Base-by-base conservation (phyloP, 306 rosid species). In the Castanea sativa region DNA sequence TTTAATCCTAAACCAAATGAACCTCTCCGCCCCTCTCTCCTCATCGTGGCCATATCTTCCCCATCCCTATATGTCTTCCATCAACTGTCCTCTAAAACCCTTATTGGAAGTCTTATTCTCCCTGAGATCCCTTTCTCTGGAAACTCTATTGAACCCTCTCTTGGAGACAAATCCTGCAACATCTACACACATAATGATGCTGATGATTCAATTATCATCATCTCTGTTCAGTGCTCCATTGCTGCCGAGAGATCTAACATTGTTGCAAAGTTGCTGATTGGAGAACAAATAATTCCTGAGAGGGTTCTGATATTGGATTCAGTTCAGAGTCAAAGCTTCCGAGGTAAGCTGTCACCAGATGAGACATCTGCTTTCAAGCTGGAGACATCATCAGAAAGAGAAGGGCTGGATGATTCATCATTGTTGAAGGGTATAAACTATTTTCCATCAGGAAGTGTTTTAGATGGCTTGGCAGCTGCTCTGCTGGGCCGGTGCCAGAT, bases 391-490 rank as follows among this genome's bases (percentile, higher is more conserved):
- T 80, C 89, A 0, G 97, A 89, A 76, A 78, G 86, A 69, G 91
- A 78, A 76, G 64, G 19, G 18, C n/a, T n/a, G 2, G 30, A 21
- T 13, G 74, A 43, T 6, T 83, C 82, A 30, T 81, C 81, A 55
- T 32, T 87, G 71, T 51, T 92, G 19, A 77, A 53, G 15, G 83
- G 76, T 3, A 25, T 91, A 73, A 90, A 83, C 71, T 91, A 86
- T 78, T 89, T 89, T 61, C 96, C 99, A 0, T 91, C 96, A 3
- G 99, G 94, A 27, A 95, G 99, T 58, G 89, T 95, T 45, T 88
- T 90, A 8, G 98, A 93, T 53, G 97, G 98, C 21, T 35, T 93
- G 35, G 88, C 82, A 2, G 99, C 99, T 18, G 92, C 99, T 1
- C 20, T 95, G 74, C 70, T 95, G 69, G 91, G 86, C 0, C 73